A percentile compares a stretch with the other conserved stretches of the same genome.
phyloP scores from a whole-genome alignment of 257 asterid species.

The Linderniella brevidens region DNA sequence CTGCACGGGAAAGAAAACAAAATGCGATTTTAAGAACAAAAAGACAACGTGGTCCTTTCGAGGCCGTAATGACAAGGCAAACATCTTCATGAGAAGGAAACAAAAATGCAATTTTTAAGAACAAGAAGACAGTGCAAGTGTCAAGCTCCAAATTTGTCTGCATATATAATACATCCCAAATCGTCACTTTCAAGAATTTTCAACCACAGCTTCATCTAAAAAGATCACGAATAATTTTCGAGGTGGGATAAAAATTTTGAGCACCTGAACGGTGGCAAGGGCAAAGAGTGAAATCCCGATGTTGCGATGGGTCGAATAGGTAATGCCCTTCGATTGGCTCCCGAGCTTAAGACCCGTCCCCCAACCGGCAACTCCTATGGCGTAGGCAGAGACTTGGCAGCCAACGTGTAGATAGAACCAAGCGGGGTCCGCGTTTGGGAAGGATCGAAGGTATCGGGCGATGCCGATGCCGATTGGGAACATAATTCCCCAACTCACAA shows the following conservation, averaged over 20 bases:
- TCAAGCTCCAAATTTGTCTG: no score
- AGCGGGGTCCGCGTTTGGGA: slow-evolving; percentile 57
- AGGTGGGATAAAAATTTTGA: neutral
- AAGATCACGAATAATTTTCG: neutral
- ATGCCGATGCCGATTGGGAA: slow-evolving; percentile 52
- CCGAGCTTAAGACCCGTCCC: slow-evolving; percentile 79
- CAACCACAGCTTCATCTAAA: neutral
- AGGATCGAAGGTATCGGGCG: slow-evolving; percentile 49
- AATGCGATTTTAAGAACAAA: no score
- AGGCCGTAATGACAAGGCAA: no score
- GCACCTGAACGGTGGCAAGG: slow-evolving; percentile 78
- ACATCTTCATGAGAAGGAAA: neutral
- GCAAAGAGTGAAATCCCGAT: slow-evolving; percentile 71
- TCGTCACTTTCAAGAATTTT: no score
- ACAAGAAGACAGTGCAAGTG: no score
- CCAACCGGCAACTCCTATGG: slow-evolving; percentile 85
- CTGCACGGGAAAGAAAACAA: slow-evolving; percentile 10
- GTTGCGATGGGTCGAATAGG: slow-evolving; percentile 31
- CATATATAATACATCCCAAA: no score
- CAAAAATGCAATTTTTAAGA: no score
- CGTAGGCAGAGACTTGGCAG: slow-evolving; percentile 59
- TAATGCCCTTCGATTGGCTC: slow-evolving; percentile 36
- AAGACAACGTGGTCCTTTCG: no score
- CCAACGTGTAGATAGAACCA: slow-evolving; percentile 73
- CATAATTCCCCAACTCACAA: slow-evolving; percentile 76